Evolutionary conservation across 805 yeast species (phyloP).

Genomic region (Ogataea naganishii): DNA sequence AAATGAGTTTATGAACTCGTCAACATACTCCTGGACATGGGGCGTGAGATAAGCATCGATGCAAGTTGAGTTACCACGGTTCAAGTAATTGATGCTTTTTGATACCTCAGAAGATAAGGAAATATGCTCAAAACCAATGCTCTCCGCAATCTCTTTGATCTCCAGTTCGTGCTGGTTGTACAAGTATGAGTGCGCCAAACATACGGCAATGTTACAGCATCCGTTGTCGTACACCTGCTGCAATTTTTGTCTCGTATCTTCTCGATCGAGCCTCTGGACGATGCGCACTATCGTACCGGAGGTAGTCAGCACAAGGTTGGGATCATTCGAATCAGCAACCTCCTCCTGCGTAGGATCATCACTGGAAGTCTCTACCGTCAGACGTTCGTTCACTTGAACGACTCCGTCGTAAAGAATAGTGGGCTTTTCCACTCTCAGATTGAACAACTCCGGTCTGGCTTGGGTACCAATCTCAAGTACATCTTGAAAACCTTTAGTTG

Average conservation of each 20-base stretch:
- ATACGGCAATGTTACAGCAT: constrained; percentile 19
- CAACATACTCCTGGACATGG: constrained; percentile 27
- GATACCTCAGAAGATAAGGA: constrained; percentile 26
- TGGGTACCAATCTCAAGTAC: constrained; percentile 24
- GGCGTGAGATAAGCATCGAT: constrained; percentile 36
- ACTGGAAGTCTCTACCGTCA: constrained; percentile 16
- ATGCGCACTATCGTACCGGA: constrained; percentile 14
- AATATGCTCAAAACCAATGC: constrained; percentile 31
- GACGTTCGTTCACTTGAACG: constrained; percentile 12
- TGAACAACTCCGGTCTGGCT: constrained; percentile 17
- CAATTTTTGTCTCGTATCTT: constrained; percentile 12
- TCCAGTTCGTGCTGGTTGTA: constrained; percentile 28
- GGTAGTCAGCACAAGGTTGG: constrained; percentile 3
- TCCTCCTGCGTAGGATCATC: constrained; percentile 15
- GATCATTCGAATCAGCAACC: constrained; percentile 12
- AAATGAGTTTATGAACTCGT: constrained; percentile 25
- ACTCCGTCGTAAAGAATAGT: constrained; percentile 10
- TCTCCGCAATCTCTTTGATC: constrained; percentile 25
- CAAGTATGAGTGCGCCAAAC: constrained; percentile 29
- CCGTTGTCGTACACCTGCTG: constrained; percentile 11
- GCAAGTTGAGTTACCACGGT: constrained; percentile 31
- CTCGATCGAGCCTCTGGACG: constrained; percentile 14
- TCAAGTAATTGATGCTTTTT: constrained; percentile 27
- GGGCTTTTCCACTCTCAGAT: constrained; percentile 10
- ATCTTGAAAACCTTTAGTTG: constrained; percentile 23